Percentiles rank a stretch among this genome's conserved stretches.
Conservation (phyloP, 345 rosid species). For the Eucalyptus sp. region DNA sequence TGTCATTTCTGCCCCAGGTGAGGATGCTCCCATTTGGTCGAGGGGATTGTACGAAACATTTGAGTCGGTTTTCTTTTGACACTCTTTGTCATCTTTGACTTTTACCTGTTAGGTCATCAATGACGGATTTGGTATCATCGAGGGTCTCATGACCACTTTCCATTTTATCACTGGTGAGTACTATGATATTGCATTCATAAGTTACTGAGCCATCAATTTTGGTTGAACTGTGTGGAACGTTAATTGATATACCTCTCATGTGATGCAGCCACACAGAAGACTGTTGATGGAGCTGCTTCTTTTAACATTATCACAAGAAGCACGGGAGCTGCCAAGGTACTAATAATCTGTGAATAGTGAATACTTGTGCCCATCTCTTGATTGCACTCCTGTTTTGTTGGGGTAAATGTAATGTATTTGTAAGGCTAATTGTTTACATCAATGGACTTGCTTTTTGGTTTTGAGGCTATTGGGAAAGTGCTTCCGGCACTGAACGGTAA, state of each 20-base stretch:
- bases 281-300: slow-evolving; percentile 72
- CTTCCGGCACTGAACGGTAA: slow-evolving; percentile 45
- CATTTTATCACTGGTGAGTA: slow-evolving; percentile 49
- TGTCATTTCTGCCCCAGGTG: slow-evolving; percentile 56
- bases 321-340: slow-evolving; percentile 68
- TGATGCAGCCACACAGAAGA: slow-evolving; percentile 49
- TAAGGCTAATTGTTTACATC: neutral
- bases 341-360: neutral
- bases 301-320: slow-evolving; percentile 65
- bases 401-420: neutral
- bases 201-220: neutral
- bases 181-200: neutral
- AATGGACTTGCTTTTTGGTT: neutral
- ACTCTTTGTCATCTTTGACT: neutral
- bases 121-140: slow-evolving; percentile 54
- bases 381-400: neutral
- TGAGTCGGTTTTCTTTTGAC: neutral
- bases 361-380: neutral
- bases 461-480: slow-evolving; percentile 58
- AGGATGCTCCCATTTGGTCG: slow-evolving; percentile 44
- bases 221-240: neutral
- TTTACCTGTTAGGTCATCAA: slow-evolving; percentile 27
- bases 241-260: neutral
- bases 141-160: slow-evolving; percentile 68
- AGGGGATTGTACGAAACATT: neutral